Evolutionary conservation across 495 filamentous ascomycete species (phyloP).

Genomic region (Pyronema domesticum): DNA sequence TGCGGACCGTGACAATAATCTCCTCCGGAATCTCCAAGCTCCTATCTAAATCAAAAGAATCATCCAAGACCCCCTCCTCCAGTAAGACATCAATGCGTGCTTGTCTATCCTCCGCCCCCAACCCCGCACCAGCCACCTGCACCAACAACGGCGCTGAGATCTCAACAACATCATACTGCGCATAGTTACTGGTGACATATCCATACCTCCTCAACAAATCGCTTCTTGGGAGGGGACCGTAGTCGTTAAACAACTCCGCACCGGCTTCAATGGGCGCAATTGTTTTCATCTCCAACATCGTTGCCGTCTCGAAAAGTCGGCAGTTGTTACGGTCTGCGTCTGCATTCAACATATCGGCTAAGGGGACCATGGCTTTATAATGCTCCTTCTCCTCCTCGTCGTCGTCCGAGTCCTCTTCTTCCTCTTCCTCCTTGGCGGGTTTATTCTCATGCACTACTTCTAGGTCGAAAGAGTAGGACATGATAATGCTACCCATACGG

Average conservation of each 20-base stretch:
- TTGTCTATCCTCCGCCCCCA: conserved; percentile 30
- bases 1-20: conserved; percentile 21
- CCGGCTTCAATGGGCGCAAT: conserved; percentile 41
- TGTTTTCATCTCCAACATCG: conserved; percentile 23
- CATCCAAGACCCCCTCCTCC: conserved; percentile 14
- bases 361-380: conserved; percentile 71
- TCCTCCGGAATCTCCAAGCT: conserved; percentile 18
- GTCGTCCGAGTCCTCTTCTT: conserved; percentile 45
- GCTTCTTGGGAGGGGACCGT: conserved; percentile 62
- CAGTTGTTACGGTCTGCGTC: conserved; percentile 65
- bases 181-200: conserved; percentile 64
- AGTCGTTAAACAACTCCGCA: conserved; percentile 83
- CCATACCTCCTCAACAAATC: conserved; percentile 80
- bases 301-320: conserved; percentile 18
- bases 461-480: conserved; percentile 91
- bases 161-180: conserved; percentile 66
- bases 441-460: conserved; percentile 22
- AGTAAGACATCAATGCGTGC: conserved; percentile 27
- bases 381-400: conserved; percentile 33
- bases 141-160: conserved; percentile 42
- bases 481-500: conserved; percentile 68
- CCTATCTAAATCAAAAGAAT: conserved; percentile 15
- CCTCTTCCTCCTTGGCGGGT: conserved; percentile 31
- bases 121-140: conserved; percentile 29
- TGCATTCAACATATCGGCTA: conserved; percentile 86